A percentile compares a stretch with the other conserved stretches of the same genome.
phyloP scores from a whole-genome alignment of 192 early-diverging fungal genomes.

The Chytriomyces confervae region DNA sequence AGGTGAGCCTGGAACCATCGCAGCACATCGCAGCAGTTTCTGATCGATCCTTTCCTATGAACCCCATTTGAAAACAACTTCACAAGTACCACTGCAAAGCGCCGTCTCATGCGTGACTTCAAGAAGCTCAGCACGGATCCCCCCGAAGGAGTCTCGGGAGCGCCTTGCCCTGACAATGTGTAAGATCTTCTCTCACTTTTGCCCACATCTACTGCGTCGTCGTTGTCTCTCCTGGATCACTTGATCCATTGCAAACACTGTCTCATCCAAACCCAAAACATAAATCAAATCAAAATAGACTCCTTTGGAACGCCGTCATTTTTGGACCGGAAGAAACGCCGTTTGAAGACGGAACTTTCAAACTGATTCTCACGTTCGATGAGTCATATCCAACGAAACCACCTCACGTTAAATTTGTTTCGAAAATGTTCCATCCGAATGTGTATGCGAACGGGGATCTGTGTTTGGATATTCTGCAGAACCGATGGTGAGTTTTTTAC shows the following conservation, averaged over 20 bases:
- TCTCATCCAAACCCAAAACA: too few species aligned
- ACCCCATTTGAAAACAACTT: too few species aligned
- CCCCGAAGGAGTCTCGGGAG: constrained; percentile 84
- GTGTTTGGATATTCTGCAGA: constrained; percentile 97
- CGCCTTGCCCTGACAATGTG: constrained; percentile 96
- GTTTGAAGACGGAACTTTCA: constrained; percentile 97
- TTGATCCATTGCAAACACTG: too few species aligned
- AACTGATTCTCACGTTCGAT: constrained; percentile 90
- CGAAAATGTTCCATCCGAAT: constrained; percentile 98
- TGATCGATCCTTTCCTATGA: too few species aligned
- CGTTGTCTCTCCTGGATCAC: too few species aligned
- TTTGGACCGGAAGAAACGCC: constrained; percentile 92
- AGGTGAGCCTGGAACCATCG: too few species aligned
- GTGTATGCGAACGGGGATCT: constrained; percentile 96
- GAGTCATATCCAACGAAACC: constrained; percentile 98
- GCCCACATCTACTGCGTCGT: neutral
- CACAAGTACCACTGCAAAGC: constrained; percentile 77
- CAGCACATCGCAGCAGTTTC: too few species aligned
- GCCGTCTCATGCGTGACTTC: constrained; percentile 97
- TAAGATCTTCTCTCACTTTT: neutral
- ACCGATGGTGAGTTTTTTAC: constrained; percentile 73
- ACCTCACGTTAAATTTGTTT: constrained; percentile 90
- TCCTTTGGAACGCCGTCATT: constrained; percentile 97
- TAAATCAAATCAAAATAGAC: constrained; percentile 63
- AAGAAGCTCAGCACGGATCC: constrained; percentile 95